These are phyloP conservation scores for Saccharomycopsis phalli DNA, from an alignment of 1,139 yeast genomes.

Conservation along the genomic window DNA sequence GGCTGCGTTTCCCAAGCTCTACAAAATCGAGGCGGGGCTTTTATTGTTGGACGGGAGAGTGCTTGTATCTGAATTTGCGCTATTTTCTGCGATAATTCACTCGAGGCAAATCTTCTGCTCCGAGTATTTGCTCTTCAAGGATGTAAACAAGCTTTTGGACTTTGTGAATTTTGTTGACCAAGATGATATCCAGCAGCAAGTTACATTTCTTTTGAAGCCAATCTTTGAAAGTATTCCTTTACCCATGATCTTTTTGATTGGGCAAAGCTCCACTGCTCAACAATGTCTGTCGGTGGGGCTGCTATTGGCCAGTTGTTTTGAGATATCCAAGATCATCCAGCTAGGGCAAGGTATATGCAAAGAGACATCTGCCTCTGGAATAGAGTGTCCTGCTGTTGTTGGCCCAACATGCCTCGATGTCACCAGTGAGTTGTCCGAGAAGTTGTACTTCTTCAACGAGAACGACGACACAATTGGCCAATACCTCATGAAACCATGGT, in stretches of 20 bases:
- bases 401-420: conserved; percentile 8
- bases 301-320: conserved; percentile 8
- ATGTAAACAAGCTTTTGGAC: background rate
- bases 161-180: background rate
- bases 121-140: conserved; percentile 11
- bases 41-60: conserved; percentile 3
- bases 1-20: conserved; percentile 1
- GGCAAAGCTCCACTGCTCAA: background rate
- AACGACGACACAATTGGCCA: background rate
- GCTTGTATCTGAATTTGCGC: background rate
- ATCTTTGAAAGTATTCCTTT: conserved; percentile 7
- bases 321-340: conserved; percentile 6
- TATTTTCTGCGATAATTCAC: conserved; percentile 4
- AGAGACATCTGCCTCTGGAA: conserved; percentile 2
- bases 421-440: conserved; percentile 1
- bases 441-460: background rate
- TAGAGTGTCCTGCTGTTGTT: conserved; percentile 2
- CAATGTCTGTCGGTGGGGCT: conserved; percentile 3
- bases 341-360: conserved; percentile 13
- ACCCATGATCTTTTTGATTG: conserved; percentile 4
- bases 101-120: conserved; percentile 9
- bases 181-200: background rate
- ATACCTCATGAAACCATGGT: conserved; percentile 1
- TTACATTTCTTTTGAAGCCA: background rate
- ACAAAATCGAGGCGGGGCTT: conserved; percentile 1